Conservation (phyloP, 140 eudicot genomes). For the Cichorium intybus region DNA sequence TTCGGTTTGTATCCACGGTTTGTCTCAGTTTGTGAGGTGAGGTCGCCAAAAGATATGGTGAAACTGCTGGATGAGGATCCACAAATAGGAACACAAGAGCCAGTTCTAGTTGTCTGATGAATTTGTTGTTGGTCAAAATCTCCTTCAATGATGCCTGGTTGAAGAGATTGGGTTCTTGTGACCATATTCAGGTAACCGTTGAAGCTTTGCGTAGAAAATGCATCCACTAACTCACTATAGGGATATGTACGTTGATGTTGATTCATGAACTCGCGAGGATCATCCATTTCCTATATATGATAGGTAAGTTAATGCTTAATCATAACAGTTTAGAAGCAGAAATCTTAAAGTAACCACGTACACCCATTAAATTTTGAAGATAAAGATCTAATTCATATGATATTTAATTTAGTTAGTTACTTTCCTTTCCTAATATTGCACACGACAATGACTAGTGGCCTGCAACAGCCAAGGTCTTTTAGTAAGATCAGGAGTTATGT, state of each 20-base stretch:
- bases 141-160: background rate
- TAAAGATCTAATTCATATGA: no score
- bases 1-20: conserved; percentile 18
- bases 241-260: conserved; percentile 18
- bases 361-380: no score
- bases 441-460: no score
- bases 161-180: conserved; percentile 14
- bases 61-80: conserved; percentile 25
- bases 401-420: no score
- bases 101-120: conserved; percentile 3
- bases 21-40: conserved; percentile 14
- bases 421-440: no score
- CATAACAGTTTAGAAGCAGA: background rate
- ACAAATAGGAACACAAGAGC: background rate
- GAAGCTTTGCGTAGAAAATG: conserved; percentile 27
- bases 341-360: no score
- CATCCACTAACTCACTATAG: conserved; percentile 15
- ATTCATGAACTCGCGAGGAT: conserved; percentile 10
- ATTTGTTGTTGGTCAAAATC: conserved; percentile 11
- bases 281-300: conserved; percentile 32
- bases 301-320: background rate
- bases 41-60: conserved; percentile 32
- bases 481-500: no score
- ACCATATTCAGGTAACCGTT: conserved; percentile 14
- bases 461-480: no score